Base-by-base conservation (phyloP, 2,329 filamentous ascomycete species). In the Aaosphaeria arxii region DNA sequence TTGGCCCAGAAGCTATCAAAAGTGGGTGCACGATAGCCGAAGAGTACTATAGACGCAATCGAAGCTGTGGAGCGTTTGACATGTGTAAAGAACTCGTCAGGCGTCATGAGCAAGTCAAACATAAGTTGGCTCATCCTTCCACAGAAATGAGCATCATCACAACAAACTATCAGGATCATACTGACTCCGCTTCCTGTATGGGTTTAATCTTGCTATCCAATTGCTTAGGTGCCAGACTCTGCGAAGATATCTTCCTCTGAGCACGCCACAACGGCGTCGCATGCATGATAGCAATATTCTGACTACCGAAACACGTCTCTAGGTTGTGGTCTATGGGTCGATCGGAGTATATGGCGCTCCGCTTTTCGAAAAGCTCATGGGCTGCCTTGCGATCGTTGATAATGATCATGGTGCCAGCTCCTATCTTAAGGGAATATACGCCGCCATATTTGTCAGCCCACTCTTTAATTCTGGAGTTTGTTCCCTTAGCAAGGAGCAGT, bases 381-480 rank as follows among this genome's bases (percentile, higher is more conserved):
- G 58, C 53, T 7, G 55, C 48, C 3, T 46, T 46, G 5, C 46
- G 51, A 31, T 54, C 50, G 43, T 53, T 56, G 9, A 59, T 47
- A 0, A 59, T 44, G 24, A 59, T 56, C 29, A 59, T 46, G 3
- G 55, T 61, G 11, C 47, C 43, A 5, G 32, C 44, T 7, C 58
- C 57, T 7, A 61, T 44, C 41, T 61, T 61, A 30, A 61, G 44
- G 2, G 53, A 58, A 43, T 41, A 57, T 11, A 61, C 49, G 3
- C 32, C 31, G 5, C 57, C 57, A 40, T 59, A 61, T 33, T 56
- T 32, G 7, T 56, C 50, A 30, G 48, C 45, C 56, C 55, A 57
- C 48, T 56, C 53, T 46, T 52, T 55, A 36, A 59, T 36, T 40
- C 56, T 61, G 13, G 6, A 13, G 33, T 36, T 11, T 36, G 13